Base-by-base conservation (phyloP, 257 asterid species). In the Solanum piurae region DNA sequence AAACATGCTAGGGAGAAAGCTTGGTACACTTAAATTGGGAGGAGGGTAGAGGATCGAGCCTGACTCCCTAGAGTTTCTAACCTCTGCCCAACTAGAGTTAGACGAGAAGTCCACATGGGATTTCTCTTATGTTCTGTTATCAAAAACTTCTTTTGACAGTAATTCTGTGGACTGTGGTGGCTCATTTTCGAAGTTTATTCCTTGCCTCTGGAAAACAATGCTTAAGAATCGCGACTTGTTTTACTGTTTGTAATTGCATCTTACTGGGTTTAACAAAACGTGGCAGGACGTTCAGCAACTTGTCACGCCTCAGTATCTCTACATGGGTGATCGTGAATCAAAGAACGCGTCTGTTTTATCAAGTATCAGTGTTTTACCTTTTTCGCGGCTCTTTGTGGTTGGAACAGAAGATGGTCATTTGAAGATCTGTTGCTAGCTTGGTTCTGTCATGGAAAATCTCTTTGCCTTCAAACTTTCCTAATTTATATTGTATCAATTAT, bases 371-470 rank as follows among this genome's bases (percentile, higher is more conserved):
- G 92, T 95, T 85, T 90, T 97, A 71, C 99, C 98, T 1, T 95
- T 91, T 87, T 97, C 98, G 10, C 92, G 98, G 66, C 96, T 97
- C 87, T 95, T 95, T 90, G 95, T 97, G 29, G 94, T 95, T n/a
- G 98, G 99, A 82, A 95, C 98, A 7, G 99, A 97, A 86, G 98
- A 95, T 72, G 99, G 98, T 89, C 92, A 92, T 86, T 87, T 97
- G 91, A 95, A 90, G 86, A 94, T 95, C 58, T 97, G 98, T 89
- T 90, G 94, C 85, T 96, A 95, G 40, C 38, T 31, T 69, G 88
- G 68, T 83, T 62, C 27, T 73, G 82, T 21, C 82, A 9, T 73
- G 49, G 29, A 20, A 73, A 33, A 73, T 73, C 42, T 7, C 79
- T 77, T 42, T 40, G 37, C n/a, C n/a, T 77, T 42, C 37, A 37